Evolutionary conservation across 176 grass and related monocot species (phyloP).

Genomic region (Musa schizocarpa): DNA sequence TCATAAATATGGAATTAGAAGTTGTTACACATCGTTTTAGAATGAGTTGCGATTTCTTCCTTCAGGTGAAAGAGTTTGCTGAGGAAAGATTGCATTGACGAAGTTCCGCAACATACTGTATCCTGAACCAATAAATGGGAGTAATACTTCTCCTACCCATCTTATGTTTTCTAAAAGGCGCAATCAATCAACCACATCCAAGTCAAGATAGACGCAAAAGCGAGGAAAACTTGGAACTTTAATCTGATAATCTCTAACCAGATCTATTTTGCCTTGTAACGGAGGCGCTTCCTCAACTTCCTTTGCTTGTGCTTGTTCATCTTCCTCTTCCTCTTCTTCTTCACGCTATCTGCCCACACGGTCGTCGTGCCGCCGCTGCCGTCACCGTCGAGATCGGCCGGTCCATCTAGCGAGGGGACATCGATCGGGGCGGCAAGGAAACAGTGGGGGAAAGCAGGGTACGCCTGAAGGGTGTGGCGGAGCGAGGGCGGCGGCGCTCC

Average conservation of each 20-base stretch:
- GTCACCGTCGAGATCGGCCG: not conserved
- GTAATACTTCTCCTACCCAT: not conserved
- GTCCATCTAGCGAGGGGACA: constrained; percentile 13
- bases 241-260: not conserved
- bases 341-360: constrained; percentile 93
- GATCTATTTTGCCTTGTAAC: constrained; percentile 47
- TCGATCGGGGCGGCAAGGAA: constrained; percentile 24
- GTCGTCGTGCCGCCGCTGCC: not conserved
- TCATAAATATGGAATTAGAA: not conserved
- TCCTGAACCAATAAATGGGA: not conserved
- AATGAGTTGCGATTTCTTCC: constrained; percentile 4
- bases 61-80: not conserved
- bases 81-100: not conserved
- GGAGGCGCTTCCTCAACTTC: constrained; percentile 74
- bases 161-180: not conserved
- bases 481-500: not conserved
- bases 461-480: not conserved
- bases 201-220: not conserved
- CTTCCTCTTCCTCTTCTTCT: constrained; percentile 98
- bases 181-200: constrained; percentile 6
- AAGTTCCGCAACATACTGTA: not conserved
- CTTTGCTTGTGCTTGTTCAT: constrained; percentile 98
- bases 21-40: not conserved
- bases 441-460: constrained; percentile 34
- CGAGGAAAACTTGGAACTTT: not conserved